Conservation (phyloP, 1,284 basidiomycete species). For the Phylloboletellus chloephorus region DNA sequence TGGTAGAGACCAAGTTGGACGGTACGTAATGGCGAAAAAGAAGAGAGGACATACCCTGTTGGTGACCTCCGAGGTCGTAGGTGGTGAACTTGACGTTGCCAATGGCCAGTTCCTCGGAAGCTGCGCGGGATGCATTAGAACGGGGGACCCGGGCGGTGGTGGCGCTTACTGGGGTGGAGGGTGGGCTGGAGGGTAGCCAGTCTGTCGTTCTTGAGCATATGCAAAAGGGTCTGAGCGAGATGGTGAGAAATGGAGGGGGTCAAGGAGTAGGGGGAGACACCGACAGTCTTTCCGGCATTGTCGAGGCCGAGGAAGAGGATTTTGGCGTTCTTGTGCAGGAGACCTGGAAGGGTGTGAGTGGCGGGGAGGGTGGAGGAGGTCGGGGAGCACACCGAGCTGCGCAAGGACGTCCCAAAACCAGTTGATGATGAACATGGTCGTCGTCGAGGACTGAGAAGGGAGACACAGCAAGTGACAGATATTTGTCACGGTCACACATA, state of each 20-base stretch:
- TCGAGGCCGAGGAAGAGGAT: slow-evolving; percentile 98
- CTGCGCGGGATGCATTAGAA: slow-evolving; percentile 39
- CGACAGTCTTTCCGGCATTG: slow-evolving; percentile 98
- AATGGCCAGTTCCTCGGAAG: slow-evolving; percentile 98
- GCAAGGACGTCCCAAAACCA: slow-evolving; percentile 96
- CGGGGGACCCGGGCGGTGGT: not conserved
- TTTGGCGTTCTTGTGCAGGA: slow-evolving; percentile 99
- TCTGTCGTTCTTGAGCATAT: slow-evolving; percentile 99
- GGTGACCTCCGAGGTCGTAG: slow-evolving; percentile 97
- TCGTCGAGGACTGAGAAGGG: slow-evolving; percentile 24
- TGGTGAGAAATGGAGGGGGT: slow-evolving; percentile 4
- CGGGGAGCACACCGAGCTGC: slow-evolving; percentile 68
- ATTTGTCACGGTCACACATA: slow-evolving; percentile 18
- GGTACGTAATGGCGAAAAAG: slow-evolving; percentile 2
- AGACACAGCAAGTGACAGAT: slow-evolving; percentile 21
- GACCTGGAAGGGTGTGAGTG: slow-evolving; percentile 49
- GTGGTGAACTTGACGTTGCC: slow-evolving; percentile 99
- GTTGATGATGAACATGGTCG: slow-evolving; percentile 78
- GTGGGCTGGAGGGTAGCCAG: slow-evolving; percentile 97
- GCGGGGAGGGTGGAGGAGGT: not conserved
- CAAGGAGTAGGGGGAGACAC: slow-evolving; percentile 23
- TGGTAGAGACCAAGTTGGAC: slow-evolving; percentile 29
- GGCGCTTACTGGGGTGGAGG: slow-evolving; percentile 86
- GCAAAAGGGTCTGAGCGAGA: slow-evolving; percentile 81
- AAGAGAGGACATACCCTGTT: slow-evolving; percentile 64